phyloP scores from a whole-genome alignment of 1,284 basidiomycete genomes.

The Ceratobasidium sp. region DNA sequence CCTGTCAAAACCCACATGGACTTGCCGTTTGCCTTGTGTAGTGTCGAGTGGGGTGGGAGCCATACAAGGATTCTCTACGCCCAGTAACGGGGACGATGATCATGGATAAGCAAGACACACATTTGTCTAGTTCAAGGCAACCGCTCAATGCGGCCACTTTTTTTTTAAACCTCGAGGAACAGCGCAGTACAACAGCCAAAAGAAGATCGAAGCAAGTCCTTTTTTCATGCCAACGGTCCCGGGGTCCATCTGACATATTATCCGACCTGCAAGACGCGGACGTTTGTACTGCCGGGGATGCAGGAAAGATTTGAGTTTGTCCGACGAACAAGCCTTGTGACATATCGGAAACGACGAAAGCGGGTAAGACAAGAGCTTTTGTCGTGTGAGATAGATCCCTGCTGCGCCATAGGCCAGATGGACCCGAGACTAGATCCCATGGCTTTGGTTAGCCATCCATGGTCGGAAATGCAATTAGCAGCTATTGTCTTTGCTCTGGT shows the following conservation, averaged over 20 bases:
- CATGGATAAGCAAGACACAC: not conserved
- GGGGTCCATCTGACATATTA: not conserved
- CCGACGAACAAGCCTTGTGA: conserved; percentile 1
- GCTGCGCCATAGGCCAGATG: not conserved
- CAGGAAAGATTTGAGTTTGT: not conserved
- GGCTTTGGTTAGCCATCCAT: not conserved
- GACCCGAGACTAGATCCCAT: not conserved
- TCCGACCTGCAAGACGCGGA: not conserved
- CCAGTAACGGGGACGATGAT: not conserved
- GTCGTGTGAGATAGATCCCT: not conserved
- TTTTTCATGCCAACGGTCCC: not conserved
- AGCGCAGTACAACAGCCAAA: not conserved
- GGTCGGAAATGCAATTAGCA: not conserved
- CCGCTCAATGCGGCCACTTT: not conserved
- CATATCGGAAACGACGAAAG: not conserved
- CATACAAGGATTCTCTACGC: not conserved
- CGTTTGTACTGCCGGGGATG: not conserved
- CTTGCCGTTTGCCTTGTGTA: not conserved
- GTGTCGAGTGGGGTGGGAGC: not conserved
- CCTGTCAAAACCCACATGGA: not conserved
- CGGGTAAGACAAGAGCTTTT: not conserved
- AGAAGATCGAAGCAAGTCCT: not conserved
- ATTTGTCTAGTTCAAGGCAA: too few relatives aligned
- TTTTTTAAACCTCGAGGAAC: not conserved
- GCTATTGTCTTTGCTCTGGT: too few relatives aligned